Evolutionary conservation across 768 basidiomycete species (phyloP).

Genomic region (Kwoniella heveanensis): DNA sequence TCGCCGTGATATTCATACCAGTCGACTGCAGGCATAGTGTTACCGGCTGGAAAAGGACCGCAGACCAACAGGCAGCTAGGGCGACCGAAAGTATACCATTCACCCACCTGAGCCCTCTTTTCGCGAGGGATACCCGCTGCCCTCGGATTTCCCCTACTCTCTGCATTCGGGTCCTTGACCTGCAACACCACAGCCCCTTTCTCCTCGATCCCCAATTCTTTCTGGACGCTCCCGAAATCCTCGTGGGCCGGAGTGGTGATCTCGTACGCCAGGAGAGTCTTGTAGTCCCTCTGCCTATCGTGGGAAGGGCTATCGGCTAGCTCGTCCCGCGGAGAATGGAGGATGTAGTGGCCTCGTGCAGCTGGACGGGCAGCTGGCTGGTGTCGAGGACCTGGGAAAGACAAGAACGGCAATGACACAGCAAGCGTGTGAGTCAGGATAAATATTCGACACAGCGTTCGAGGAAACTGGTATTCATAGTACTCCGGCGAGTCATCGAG

Average conservation of each 20-base stretch:
- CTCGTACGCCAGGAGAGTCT: conserved; percentile 43
- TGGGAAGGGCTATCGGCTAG: conserved; percentile 42
- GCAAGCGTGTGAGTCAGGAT: too few species aligned
- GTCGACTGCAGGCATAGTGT: too few species aligned
- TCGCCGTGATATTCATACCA: too few species aligned
- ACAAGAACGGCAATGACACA: too few species aligned
- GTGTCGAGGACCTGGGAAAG: conserved; percentile 38
- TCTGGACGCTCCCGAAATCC: conserved; percentile 48
- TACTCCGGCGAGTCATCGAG: too few species aligned
- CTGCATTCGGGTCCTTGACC: conserved; percentile 47
- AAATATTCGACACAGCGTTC: too few species aligned
- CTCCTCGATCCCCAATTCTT: conserved; percentile 40
- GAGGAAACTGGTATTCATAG: too few species aligned
- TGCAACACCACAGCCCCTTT: conserved; percentile 43
- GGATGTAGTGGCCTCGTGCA: conserved; percentile 50
- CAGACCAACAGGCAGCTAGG: too few species aligned
- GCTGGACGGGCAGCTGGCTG: conserved; percentile 49
- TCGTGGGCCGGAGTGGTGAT: conserved; percentile 46
- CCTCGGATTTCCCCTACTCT: conserved; percentile 34
- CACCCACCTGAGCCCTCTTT: conserved; percentile 42
- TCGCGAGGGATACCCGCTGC: conserved; percentile 46
- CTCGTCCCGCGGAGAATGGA: conserved; percentile 50
- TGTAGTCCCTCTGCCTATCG: conserved; percentile 47
- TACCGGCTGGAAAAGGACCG: too few species aligned
- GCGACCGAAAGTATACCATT: too few species aligned